phyloP scores from a whole-genome alignment of 1,284 basidiomycete genomes.

The Exsudoporus floridanus region DNA sequence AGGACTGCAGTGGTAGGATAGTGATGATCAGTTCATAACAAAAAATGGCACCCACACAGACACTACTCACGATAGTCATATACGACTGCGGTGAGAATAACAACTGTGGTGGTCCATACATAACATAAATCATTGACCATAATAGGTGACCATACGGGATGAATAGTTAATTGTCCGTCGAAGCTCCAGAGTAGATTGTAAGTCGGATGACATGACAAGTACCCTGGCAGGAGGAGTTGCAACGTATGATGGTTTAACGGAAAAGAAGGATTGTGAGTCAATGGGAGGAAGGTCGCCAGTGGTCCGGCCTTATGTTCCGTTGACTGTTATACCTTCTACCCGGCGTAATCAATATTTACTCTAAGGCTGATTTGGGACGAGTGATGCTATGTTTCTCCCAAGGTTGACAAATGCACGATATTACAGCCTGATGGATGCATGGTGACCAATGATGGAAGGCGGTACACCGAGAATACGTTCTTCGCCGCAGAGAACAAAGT shows the following conservation, averaged over 20 bases:
- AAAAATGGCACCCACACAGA: fast-evolving
- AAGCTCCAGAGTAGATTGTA: not conserved
- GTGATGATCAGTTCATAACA: not conserved
- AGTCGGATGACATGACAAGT: constrained; percentile 2
- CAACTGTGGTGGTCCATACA: not conserved
- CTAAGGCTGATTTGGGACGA: no score
- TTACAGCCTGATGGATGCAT: no score
- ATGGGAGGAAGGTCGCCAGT: no score
- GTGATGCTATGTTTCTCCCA: no score
- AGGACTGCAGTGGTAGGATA: not conserved
- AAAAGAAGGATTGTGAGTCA: no score
- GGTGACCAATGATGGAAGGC: no score
- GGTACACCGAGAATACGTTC: no score
- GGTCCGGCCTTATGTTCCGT: no score
- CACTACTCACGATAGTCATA: constrained; percentile 19
- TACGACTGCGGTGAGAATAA: not conserved
- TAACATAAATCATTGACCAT: not conserved
- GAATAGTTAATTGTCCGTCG: not conserved
- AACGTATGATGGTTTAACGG: not conserved
- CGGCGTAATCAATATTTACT: no score
- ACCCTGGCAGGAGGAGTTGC: not conserved
- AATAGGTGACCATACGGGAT: not conserved
- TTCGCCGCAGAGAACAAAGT: no score
- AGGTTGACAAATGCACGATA: no score
- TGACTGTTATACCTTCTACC: no score